Percentiles rank a stretch among this genome's conserved stretches.
Evolutionary conservation across 2,329 filamentous ascomycete genomes (phyloP).

Genomic region (Ophiocordyceps camponoti-floridani): DNA sequence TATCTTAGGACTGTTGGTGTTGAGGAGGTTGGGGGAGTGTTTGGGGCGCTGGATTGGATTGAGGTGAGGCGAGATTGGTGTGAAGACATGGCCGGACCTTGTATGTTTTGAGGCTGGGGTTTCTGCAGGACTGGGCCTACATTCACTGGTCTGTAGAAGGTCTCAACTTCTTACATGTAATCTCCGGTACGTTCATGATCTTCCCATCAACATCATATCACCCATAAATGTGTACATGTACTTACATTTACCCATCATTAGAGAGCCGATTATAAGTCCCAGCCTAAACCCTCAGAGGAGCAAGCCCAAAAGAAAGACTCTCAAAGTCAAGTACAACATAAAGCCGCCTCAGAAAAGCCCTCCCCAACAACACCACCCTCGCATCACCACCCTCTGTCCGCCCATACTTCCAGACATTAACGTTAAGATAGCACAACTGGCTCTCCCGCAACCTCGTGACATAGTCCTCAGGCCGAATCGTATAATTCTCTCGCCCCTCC

Average conservation of each 20-base stretch:
- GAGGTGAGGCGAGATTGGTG: background rate
- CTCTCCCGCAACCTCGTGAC: background rate
- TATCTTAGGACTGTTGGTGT: background rate
- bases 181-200: too few relatives aligned
- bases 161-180: too few relatives aligned
- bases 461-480: background rate
- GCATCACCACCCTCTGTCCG: background rate
- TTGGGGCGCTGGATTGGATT: background rate
- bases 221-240: too few relatives aligned
- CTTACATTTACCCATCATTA: too few relatives aligned
- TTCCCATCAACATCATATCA: too few relatives aligned
- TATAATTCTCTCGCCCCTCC: background rate
- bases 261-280: too few relatives aligned
- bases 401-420: conserved; percentile 1
- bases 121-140: too few relatives aligned
- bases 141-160: too few relatives aligned
- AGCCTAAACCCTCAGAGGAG: background rate
- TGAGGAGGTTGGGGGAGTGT: background rate
- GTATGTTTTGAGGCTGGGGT: too few relatives aligned
- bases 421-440: background rate
- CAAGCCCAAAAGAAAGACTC: background rate
- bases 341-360: background rate
- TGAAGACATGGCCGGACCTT: too few relatives aligned
- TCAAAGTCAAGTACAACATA: conserved; percentile 1
- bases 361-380: background rate